Conservation (phyloP, 2,329 filamentous ascomycete species). For the Aspergillus awamori region DNA sequence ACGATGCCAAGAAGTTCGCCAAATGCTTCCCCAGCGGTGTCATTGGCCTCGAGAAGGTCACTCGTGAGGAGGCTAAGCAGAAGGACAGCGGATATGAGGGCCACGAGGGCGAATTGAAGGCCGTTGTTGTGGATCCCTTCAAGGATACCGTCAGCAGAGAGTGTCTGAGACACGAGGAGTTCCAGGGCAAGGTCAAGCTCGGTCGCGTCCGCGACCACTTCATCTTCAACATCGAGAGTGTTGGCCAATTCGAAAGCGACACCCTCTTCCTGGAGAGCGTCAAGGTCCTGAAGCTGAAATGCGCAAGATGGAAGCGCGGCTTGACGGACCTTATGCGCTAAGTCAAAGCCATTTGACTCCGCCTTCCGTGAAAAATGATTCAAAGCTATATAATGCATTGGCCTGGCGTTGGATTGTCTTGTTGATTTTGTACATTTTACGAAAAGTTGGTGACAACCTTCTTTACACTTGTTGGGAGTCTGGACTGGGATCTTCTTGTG, state of each 20-base stretch:
- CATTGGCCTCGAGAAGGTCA: conserved; percentile 75
- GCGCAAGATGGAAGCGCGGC: conserved; percentile 52
- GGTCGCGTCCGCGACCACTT: conserved; percentile 92
- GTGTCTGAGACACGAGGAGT: conserved; percentile 86
- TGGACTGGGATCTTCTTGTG: conserved; percentile 32
- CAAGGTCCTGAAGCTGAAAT: conserved; percentile 83
- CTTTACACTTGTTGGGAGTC: conserved; percentile 37
- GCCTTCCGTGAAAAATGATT: conserved; percentile 12
- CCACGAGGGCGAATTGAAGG: conserved; percentile 78
- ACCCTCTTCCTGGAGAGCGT: conserved; percentile 90
- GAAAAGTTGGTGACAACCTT: conserved; percentile 36
- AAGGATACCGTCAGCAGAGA: conserved; percentile 94
- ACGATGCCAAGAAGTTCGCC: conserved; percentile 85
- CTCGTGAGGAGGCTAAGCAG: conserved; percentile 64
- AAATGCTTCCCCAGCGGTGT: conserved; percentile 89
- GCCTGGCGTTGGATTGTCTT: conserved; percentile 40
- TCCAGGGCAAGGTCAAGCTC: conserved; percentile 92
- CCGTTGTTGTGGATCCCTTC: conserved; percentile 85
- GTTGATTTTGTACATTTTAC: conserved; percentile 41
- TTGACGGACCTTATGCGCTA: conserved; percentile 48
- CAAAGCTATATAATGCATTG: conserved; percentile 39
- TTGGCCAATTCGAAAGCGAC: conserved; percentile 92
- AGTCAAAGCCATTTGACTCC: conserved; percentile 11
- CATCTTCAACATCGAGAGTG: conserved; percentile 94
- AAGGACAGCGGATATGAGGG: conserved; percentile 69